phyloP scores from a whole-genome alignment of 306 rosid genomes.

The Hylodesmum podocarpum region DNA sequence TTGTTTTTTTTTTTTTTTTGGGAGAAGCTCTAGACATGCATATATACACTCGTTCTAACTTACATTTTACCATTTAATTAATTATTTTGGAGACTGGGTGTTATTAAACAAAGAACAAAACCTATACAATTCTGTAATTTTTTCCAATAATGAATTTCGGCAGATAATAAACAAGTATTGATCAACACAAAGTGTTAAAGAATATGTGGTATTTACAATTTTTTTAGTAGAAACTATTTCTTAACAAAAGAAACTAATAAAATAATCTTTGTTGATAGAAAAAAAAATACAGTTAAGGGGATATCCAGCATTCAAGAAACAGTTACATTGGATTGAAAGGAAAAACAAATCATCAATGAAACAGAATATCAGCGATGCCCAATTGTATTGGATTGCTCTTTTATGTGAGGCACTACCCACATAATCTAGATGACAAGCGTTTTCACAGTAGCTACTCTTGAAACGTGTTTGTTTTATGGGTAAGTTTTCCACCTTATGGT shows the following conservation, averaged over 20 bases:
- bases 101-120: not conserved
- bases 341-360: not conserved
- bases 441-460: not conserved
- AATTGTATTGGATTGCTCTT: not conserved
- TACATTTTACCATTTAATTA: too few species aligned
- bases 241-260: too few species aligned
- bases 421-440: not conserved
- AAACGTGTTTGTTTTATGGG: not conserved
- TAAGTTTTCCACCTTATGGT: not conserved
- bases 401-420: not conserved
- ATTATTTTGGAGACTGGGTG: too few species aligned
- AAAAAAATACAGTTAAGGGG: too few species aligned
- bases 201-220: too few species aligned
- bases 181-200: too few species aligned
- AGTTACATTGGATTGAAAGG: not conserved
- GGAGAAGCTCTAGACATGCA: not conserved
- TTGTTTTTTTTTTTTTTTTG: not conserved
- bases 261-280: too few species aligned
- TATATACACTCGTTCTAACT: too few species aligned
- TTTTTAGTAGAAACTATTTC: too few species aligned
- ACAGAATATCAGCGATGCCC: not conserved
- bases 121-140: not conserved
- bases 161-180: too few species aligned
- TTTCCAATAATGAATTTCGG: too few species aligned
- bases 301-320: not conserved